These are phyloP conservation scores for Biscutella auriculata DNA, from an alignment of 441 rosid species.

Conservation along the genomic window DNA sequence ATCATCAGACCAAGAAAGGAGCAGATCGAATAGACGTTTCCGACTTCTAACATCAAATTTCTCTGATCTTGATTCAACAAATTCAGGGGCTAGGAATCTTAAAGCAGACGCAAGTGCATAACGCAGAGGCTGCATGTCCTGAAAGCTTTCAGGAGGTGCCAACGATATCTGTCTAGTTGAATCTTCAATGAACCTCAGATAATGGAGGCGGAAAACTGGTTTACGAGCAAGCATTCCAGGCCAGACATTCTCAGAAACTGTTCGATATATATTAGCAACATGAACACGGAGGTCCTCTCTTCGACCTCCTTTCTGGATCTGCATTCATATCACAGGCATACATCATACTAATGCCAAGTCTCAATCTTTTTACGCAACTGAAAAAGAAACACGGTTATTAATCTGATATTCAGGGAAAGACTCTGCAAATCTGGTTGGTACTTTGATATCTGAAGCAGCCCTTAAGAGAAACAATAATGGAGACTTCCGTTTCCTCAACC, in stretches of 20 bases:
- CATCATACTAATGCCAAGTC: not conserved
- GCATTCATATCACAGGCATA: conserved; percentile 28
- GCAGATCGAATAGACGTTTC: conserved; percentile 84
- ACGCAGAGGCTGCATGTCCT: conserved; percentile 89
- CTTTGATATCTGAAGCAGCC: not conserved
- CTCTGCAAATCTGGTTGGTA: not conserved
- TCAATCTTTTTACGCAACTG: not conserved
- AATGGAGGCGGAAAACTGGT: conserved; percentile 81
- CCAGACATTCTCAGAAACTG: conserved; percentile 89
- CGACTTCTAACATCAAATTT: conserved; percentile 82
- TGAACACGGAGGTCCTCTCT: conserved; percentile 90
- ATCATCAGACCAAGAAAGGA: conserved; percentile 91
- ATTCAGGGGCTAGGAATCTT: conserved; percentile 92
- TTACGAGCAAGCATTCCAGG: conserved; percentile 88
- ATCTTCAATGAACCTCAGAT: conserved; percentile 89
- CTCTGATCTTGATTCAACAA: conserved; percentile 88
- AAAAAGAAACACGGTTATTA: not conserved
- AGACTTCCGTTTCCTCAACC: not conserved
- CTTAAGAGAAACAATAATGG: not conserved
- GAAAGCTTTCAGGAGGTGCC: conserved; percentile 73
- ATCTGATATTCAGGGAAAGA: not conserved
- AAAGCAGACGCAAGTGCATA: conserved; percentile 88
- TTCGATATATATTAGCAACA: conserved; percentile 81
- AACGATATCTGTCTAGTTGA: conserved; percentile 52
- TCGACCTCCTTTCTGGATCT: conserved; percentile 87